Conservation (phyloP, 2,329 filamentous ascomycete species). For the Paracorniculantispora psalliotae region DNA sequence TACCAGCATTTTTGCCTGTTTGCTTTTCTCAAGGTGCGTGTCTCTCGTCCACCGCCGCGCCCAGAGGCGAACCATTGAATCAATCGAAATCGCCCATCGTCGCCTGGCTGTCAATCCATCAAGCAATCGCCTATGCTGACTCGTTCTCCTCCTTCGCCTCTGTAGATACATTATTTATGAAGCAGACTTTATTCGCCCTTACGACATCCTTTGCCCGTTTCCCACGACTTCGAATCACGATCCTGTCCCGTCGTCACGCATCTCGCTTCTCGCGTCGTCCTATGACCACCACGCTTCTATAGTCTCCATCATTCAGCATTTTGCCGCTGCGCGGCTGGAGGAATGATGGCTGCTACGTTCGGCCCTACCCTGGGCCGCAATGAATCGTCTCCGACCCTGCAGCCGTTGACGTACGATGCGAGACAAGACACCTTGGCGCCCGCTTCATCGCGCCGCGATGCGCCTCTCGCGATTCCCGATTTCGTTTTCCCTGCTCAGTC, state of each 20-base stretch:
- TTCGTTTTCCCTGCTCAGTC: slow-evolving; percentile 58
- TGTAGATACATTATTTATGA: slow-evolving; percentile 17
- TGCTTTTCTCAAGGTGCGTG: slow-evolving; percentile 20
- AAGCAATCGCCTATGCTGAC: neutral
- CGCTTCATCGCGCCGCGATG: slow-evolving; percentile 11
- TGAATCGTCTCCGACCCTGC: slow-evolving; percentile 20
- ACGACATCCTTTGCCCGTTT: neutral
- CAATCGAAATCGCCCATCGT: too few species aligned
- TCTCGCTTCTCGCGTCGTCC: slow-evolving; percentile 19
- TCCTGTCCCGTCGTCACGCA: slow-evolving; percentile 3
- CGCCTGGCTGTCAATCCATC: slow-evolving; percentile 5
- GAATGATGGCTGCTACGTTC: slow-evolving; percentile 39
- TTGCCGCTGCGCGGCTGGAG: slow-evolving; percentile 46
- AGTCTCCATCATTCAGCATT: slow-evolving; percentile 32
- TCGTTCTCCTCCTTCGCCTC: neutral
- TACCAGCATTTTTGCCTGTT: slow-evolving; percentile 18
- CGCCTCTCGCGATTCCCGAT: slow-evolving; percentile 55
- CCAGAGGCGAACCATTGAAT: too few species aligned
- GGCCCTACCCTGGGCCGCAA: slow-evolving; percentile 32
- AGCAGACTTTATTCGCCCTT: slow-evolving; percentile 15
- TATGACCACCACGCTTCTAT: slow-evolving; percentile 33
- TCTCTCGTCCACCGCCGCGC: neutral
- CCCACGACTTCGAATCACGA: slow-evolving; percentile 14
- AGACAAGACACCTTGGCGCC: neutral
- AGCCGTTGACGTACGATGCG: slow-evolving; percentile 5